These are phyloP conservation scores for Tulasnella sp. DNA, from an alignment of 768 basidiomycete species.

Conservation along the genomic window DNA sequence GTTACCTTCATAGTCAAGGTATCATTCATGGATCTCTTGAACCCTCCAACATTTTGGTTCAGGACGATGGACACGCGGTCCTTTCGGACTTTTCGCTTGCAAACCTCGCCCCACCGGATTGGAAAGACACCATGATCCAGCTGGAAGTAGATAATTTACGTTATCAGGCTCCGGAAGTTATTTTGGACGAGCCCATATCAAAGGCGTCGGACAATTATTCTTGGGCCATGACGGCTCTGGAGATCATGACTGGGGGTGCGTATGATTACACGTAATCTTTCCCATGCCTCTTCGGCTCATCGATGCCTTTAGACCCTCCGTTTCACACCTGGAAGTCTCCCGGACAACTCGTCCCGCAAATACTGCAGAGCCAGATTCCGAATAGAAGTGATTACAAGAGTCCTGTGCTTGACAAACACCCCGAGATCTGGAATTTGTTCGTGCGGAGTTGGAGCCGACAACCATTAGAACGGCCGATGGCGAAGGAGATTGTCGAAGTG, in stretches of 20 bases:
- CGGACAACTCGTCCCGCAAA: background rate
- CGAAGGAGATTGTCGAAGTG: background rate
- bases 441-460: background rate
- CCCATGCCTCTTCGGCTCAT: background rate
- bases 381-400: background rate
- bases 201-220: constrained; percentile 16
- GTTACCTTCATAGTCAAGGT: constrained; percentile 1
- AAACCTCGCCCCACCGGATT: background rate
- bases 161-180: constrained; percentile 3
- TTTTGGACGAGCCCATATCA: background rate
- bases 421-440: constrained; percentile 4
- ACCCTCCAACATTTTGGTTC: constrained; percentile 9
- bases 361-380: background rate
- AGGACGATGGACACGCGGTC: constrained; percentile 1
- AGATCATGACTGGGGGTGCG: constrained; percentile 9
- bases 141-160: background rate
- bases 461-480: background rate
- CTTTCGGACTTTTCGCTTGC: constrained; percentile 10
- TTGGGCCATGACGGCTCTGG: constrained; percentile 15
- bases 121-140: background rate
- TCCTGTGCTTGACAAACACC: background rate
- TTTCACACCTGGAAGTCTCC: background rate
- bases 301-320: background rate
- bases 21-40: constrained; percentile 4
- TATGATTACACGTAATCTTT: background rate